These are phyloP conservation scores for Trichoderma harzianum DNA, from an alignment of 2,329 filamentous ascomycete genomes.

Conservation along the genomic window DNA sequence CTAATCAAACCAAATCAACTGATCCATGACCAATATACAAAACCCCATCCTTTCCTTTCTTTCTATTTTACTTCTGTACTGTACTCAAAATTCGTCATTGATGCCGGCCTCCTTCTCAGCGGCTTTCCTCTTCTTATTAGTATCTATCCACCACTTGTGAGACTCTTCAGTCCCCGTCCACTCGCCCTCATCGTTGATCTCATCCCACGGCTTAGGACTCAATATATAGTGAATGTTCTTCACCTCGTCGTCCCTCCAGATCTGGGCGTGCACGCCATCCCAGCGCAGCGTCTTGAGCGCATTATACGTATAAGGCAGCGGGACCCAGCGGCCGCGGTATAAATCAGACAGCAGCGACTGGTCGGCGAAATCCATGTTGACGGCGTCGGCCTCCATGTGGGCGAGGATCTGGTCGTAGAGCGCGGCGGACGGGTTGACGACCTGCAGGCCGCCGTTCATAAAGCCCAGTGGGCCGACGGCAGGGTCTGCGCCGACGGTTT, in stretches of 20 bases:
- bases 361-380: constrained; percentile 55
- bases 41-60: neutral
- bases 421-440: constrained; percentile 49
- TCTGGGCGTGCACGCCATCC: constrained; percentile 49
- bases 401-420: constrained; percentile 50
- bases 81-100: constrained; percentile 16
- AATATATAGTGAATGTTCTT: constrained; percentile 63
- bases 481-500: constrained; percentile 44
- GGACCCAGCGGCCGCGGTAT: constrained; percentile 54
- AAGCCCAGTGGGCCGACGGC: constrained; percentile 46
- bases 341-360: constrained; percentile 56
- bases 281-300: constrained; percentile 59
- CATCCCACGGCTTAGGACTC: constrained; percentile 60
- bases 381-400: constrained; percentile 47
- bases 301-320: constrained; percentile 60
- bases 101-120: constrained; percentile 41
- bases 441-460: constrained; percentile 45
- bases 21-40: neutral
- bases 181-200: constrained; percentile 43
- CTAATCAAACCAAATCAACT: neutral
- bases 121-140: constrained; percentile 43
- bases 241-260: constrained; percentile 57
- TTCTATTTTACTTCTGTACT: neutral
- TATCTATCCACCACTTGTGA: constrained; percentile 55
- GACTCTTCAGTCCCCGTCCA: constrained; percentile 45